phyloP scores from a whole-genome alignment of 208 protist genomes.

The Herpetomonas samuelpessoai region DNA sequence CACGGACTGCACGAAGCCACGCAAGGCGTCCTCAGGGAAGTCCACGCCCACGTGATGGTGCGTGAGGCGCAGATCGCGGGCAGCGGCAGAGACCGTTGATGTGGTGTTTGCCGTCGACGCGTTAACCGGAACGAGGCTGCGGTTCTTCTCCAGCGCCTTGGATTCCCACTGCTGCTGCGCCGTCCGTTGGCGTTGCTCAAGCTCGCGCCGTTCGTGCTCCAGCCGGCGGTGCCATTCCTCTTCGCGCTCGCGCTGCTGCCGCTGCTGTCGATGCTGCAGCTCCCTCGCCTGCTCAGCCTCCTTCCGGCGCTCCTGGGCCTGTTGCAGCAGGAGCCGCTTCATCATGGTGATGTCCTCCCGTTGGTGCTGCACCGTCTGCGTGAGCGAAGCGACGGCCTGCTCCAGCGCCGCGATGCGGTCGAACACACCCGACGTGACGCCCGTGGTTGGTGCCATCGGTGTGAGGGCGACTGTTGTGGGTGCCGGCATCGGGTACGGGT shows the following conservation, averaged over 20 bases:
- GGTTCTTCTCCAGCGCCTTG: not conserved
- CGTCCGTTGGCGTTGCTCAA: not conserved
- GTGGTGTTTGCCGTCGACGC: not conserved
- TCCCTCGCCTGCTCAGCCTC: slow-evolving; percentile 44
- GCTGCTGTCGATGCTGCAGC: slow-evolving; percentile 16
- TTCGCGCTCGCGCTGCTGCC: slow-evolving; percentile 1
- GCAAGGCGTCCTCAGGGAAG: slow-evolving; percentile 75
- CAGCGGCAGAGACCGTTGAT: not conserved
- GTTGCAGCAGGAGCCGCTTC: slow-evolving; percentile 80
- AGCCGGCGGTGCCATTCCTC: slow-evolving; percentile 4
- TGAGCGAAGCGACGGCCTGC: slow-evolving; percentile 68
- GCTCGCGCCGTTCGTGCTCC: not conserved
- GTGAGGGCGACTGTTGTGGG: not conserved
- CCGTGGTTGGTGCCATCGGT: slow-evolving; percentile 1
- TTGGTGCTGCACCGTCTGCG: slow-evolving; percentile 75
- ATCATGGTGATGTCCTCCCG: slow-evolving; percentile 85
- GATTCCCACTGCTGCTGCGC: not conserved
- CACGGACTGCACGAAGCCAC: slow-evolving; percentile 65
- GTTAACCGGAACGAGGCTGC: not conserved
- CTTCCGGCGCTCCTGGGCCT: slow-evolving; percentile 53
- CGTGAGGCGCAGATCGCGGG: slow-evolving; percentile 17
- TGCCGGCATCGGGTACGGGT: not conserved
- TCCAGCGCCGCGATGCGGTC: slow-evolving; percentile 64
- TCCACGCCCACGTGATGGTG: slow-evolving; percentile 68
- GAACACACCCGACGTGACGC: slow-evolving; percentile 20